Percentiles rank a stretch among this genome's conserved stretches.
These are phyloP conservation scores for Talaromyces stipitatus DNA, from an alignment of 495 filamentous ascomycete species.

Conservation along the genomic window DNA sequence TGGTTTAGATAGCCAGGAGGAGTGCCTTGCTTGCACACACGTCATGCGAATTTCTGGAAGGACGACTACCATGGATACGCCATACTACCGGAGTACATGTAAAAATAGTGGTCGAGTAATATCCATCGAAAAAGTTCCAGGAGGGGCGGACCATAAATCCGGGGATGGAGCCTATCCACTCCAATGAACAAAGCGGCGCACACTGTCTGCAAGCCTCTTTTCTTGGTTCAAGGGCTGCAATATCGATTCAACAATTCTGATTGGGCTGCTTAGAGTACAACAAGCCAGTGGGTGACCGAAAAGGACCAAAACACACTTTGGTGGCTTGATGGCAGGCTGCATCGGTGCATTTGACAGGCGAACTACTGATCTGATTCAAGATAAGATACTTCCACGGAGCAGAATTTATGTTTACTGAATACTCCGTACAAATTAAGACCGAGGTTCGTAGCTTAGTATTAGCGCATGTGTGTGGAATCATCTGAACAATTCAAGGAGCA, in stretches of 20 bases:
- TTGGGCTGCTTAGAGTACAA: not conserved
- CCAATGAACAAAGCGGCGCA: not conserved
- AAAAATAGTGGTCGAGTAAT: no score
- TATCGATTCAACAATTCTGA: no score
- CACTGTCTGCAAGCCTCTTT: not conserved
- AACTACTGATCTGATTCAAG: not conserved
- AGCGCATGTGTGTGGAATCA: not conserved
- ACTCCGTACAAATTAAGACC: no score
- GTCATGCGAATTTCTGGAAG: not conserved
- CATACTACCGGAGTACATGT: no score
- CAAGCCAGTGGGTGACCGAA: not conserved
- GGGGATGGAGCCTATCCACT: not conserved
- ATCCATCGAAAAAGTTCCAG: no score
- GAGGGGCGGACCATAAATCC: not conserved
- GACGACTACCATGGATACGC: no score
- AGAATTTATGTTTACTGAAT: no score
- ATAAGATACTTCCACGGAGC: no score
- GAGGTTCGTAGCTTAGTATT: not conserved
- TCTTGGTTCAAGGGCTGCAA: not conserved
- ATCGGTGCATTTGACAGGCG: conserved; percentile 2
- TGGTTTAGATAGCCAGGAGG: not conserved
- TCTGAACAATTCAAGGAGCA: not conserved
- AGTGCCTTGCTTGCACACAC: not conserved
- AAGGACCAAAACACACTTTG: not conserved
- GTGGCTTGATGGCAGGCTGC: conserved; percentile 5